Conservation (phyloP, 1,284 basidiomycete species). For the Cutaneotrichosporon dermatis region DNA sequence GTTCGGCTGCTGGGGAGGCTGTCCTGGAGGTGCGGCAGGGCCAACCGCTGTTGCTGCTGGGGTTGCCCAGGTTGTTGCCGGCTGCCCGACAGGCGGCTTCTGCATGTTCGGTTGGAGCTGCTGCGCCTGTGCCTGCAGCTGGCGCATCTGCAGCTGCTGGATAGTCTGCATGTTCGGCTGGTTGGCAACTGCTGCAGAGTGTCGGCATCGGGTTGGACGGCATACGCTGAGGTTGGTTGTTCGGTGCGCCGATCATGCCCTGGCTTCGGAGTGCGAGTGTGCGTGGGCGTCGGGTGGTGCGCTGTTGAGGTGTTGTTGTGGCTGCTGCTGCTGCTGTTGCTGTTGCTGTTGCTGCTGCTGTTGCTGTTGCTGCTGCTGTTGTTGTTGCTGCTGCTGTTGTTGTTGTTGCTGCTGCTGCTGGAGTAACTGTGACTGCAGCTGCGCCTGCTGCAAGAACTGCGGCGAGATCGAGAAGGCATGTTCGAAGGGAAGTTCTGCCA, state of each 20-base stretch:
- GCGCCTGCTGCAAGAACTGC: conserved; percentile 9
- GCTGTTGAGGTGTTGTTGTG: background rate
- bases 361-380: too few species aligned
- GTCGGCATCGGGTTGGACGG: conserved; percentile 11
- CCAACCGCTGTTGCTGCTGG: conserved; percentile 2
- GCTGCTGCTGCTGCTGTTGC: too few species aligned
- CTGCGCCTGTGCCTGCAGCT: conserved; percentile 13
- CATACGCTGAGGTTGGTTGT: background rate
- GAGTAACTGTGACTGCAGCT: background rate
- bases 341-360: too few species aligned
- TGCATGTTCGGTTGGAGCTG: background rate
- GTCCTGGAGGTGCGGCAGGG: background rate
- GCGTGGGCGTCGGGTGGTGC: conserved; percentile 7
- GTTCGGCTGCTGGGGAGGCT: background rate
- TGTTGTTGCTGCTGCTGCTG: too few species aligned
- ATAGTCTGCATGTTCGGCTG: conserved; percentile 20
- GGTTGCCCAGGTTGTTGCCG: too few species aligned
- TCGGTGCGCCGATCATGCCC: background rate
- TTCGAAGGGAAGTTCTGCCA: background rate
- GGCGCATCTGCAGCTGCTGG: conserved; percentile 22
- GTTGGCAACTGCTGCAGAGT: conserved; percentile 21
- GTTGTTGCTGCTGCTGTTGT: too few species aligned
- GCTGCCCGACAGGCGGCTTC: background rate
- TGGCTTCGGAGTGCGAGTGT: conserved; percentile 8
- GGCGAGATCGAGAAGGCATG: conserved; percentile 1